Percentiles rank a stretch among this genome's conserved stretches.
phyloP scores from a whole-genome alignment of 495 filamentous ascomycete species.

The Penicillium alfredii region DNA sequence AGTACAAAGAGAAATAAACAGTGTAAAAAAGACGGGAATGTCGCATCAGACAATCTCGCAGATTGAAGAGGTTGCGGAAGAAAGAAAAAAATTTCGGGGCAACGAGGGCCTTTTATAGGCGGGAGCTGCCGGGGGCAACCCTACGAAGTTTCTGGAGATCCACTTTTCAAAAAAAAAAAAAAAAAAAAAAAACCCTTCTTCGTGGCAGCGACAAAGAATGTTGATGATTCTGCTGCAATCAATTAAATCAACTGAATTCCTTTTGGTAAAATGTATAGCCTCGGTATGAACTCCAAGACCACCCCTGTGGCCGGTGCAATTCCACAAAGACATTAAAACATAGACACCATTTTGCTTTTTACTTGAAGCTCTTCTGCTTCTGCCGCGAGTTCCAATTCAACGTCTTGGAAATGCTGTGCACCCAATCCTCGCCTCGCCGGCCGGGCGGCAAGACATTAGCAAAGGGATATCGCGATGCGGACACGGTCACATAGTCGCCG shows the following conservation, averaged over 20 bases:
- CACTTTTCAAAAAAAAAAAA: constrained; percentile 9
- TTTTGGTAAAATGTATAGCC: too few species aligned
- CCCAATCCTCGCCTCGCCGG: constrained; percentile 79
- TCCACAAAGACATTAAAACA: too few species aligned
- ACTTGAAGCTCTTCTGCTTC: constrained; percentile 58
- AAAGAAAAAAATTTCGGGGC: constrained; percentile 25
- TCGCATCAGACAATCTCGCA: constrained; percentile 12
- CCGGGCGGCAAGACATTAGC: constrained; percentile 77
- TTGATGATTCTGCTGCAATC: too few species aligned
- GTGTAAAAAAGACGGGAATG: constrained; percentile 1
- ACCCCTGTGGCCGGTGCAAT: too few species aligned
- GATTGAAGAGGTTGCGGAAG: constrained; percentile 15
- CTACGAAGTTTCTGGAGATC: constrained; percentile 29
- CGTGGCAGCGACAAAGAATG: too few species aligned
- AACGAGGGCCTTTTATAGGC: constrained; percentile 32
- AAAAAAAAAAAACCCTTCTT: constrained; percentile 3
- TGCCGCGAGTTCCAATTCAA: constrained; percentile 88
- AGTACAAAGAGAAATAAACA: too few species aligned
- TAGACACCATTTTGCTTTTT: too few species aligned
- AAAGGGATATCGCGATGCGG: constrained; percentile 87
- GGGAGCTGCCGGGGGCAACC: constrained; percentile 29
- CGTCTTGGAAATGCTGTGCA: constrained; percentile 83
- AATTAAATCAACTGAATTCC: too few species aligned
- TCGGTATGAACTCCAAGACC: too few species aligned
- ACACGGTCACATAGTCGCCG: constrained; percentile 94